phyloP scores from a whole-genome alignment of 345 rosid species.

The Populus simonii region DNA sequence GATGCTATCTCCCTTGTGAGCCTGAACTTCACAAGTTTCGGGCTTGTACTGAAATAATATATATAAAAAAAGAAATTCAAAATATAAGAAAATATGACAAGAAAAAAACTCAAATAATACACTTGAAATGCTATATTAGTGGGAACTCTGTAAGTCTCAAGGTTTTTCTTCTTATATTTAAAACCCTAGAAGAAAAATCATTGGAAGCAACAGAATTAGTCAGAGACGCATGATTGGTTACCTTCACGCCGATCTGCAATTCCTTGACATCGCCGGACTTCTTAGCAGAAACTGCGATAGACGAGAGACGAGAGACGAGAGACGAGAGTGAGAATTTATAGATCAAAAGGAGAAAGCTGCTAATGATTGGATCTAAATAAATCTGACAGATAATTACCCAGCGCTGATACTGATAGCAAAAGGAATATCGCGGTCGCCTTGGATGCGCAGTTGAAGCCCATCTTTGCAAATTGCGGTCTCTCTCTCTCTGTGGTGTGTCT shows the following conservation, averaged over 20 bases:
- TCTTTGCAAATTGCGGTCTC: conserved; percentile 1
- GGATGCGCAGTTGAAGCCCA: conserved; percentile 28
- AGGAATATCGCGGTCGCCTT: conserved; percentile 29
- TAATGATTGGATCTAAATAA: no score
- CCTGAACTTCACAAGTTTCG: conserved; percentile 65
- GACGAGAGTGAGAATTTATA: neutral
- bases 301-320: neutral
- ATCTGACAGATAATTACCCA: conserved; percentile 23
- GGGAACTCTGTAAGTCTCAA: no score
- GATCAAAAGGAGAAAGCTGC: neutral
- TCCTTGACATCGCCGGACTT: conserved; percentile 72
- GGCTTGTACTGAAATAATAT: conserved; percentile 59
- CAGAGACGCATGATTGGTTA: conserved; percentile 5
- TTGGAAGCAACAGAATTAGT: no score
- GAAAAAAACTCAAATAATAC: neutral
- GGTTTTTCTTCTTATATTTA: no score
- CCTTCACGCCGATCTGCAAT: conserved; percentile 95
- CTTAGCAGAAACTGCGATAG: conserved; percentile 53
- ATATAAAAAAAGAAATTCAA: neutral
- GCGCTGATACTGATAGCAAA: conserved; percentile 28
- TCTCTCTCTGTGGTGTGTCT: no score
- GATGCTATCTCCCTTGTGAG: conserved; percentile 88
- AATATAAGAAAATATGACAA: neutral
- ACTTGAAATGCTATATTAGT: no score
- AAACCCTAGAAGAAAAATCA: no score